Evolutionary conservation across 352 stramenopile species (phyloP).

Genomic region (Aphanomyces invadans): DNA sequence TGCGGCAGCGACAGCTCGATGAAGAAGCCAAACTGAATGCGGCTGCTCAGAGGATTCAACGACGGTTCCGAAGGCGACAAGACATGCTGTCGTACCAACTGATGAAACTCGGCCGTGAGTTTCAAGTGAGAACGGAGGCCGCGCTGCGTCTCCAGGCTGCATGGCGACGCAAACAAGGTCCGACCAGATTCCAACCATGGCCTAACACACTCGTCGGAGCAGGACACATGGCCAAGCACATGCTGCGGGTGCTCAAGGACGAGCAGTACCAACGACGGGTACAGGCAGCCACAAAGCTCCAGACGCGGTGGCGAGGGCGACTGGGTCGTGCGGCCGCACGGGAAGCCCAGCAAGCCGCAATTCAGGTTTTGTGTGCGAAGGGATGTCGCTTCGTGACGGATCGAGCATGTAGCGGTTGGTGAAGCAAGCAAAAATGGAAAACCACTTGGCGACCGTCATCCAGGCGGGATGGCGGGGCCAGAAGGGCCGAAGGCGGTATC

Average conservation of each 20-base stretch:
- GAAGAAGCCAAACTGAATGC: not conserved
- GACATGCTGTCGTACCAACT: slow-evolving; percentile 18
- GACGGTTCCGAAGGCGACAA: slow-evolving; percentile 4
- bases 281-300: slow-evolving; percentile 33
- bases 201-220: not conserved
- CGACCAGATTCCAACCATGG: not conserved
- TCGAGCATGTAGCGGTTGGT: slow-evolving; percentile 40
- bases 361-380: too few species aligned
- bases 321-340: slow-evolving; percentile 40
- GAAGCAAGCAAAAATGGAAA: slow-evolving; percentile 45
- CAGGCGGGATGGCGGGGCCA: slow-evolving; percentile 65
- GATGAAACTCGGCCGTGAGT: not conserved
- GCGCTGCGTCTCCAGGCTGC: slow-evolving; percentile 10
- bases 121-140: not conserved
- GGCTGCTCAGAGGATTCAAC: slow-evolving; percentile 7
- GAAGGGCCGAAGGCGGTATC: slow-evolving; percentile 54
- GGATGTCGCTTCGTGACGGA: too few species aligned
- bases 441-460: slow-evolving; percentile 65
- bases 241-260: slow-evolving; percentile 23
- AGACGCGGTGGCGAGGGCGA: slow-evolving; percentile 35
- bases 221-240: slow-evolving; percentile 21
- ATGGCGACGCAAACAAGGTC: slow-evolving; percentile 23
- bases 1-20: not conserved
- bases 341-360: not conserved
- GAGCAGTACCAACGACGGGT: slow-evolving; percentile 12